Percentiles rank a stretch among this genome's conserved stretches.
Conservation (phyloP, 1,139 yeast genomes). For the Nadsonia commutata region DNA sequence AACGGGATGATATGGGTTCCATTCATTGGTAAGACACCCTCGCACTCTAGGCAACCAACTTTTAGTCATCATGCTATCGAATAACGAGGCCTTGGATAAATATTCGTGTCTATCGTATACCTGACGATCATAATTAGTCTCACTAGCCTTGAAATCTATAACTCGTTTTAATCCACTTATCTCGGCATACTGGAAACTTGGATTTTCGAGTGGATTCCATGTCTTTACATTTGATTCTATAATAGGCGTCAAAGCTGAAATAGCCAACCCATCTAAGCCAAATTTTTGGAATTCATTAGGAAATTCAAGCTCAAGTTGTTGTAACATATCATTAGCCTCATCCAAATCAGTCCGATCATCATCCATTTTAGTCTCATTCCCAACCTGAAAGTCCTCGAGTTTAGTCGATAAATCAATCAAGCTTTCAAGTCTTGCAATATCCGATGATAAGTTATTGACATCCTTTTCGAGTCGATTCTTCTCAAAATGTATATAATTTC, state of each 20-base stretch:
- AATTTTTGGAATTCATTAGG: conserved; percentile 11
- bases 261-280: conserved; percentile 18
- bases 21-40: conserved; percentile 19
- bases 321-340: conserved; percentile 11
- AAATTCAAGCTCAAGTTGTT: conserved; percentile 15
- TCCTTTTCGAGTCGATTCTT: conserved; percentile 11
- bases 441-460: conserved; percentile 11
- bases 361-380: not conserved
- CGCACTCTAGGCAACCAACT: conserved; percentile 25
- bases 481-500: conserved; percentile 14
- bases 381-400: conserved; percentile 3
- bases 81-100: conserved; percentile 11
- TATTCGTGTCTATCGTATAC: conserved; percentile 3
- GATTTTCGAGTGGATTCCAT: conserved; percentile 29
- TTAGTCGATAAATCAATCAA: conserved; percentile 5
- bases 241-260: conserved; percentile 20
- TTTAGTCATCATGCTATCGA: conserved; percentile 24
- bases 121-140: conserved; percentile 1
- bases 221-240: conserved; percentile 14
- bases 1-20: conserved; percentile 22
- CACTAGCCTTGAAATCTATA: conserved; percentile 5
- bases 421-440: conserved; percentile 8
- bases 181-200: conserved; percentile 14
- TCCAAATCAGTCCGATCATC: too few relatives aligned
- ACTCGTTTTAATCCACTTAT: conserved; percentile 18